Evolutionary conservation across 2,329 filamentous ascomycete species (phyloP).

Genomic region (Hypoxylon sp.): DNA sequence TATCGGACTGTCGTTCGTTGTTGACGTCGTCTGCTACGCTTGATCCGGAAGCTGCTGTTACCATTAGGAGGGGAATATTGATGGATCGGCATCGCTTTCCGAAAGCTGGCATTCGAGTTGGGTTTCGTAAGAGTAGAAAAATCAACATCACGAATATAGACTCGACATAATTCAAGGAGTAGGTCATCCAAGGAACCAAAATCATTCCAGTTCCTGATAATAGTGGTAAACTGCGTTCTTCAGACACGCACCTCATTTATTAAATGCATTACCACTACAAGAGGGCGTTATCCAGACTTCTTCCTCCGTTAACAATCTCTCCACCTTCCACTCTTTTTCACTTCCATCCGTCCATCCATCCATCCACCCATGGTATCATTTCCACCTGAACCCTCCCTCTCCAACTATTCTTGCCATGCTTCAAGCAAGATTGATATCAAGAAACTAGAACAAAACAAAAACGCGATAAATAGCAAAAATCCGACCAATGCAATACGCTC

Average conservation of each 20-base stretch:
- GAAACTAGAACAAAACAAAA: constrained; percentile 10
- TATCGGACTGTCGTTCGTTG: constrained; percentile 9
- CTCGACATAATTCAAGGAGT: no score
- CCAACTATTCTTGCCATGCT: constrained; percentile 12
- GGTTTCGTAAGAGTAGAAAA: no score
- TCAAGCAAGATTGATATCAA: constrained; percentile 7
- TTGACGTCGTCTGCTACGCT: constrained; percentile 9
- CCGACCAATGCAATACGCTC: constrained; percentile 4
- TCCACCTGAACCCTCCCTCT: constrained; percentile 17
- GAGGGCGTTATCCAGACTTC: constrained; percentile 4
- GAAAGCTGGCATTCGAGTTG: no score
- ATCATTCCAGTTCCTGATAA: constrained; percentile 1
- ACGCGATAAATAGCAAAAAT: constrained; percentile 9
- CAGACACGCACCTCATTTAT: constrained; percentile 27
- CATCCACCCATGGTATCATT: constrained; percentile 28
- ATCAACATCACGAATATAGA: no score
- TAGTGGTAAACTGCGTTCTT: constrained; percentile 13
- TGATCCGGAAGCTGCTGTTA: constrained; percentile 26
- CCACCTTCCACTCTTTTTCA: constrained; percentile 1
- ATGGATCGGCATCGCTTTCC: constrained; percentile 3
- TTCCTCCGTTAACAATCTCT: constrained; percentile 16
- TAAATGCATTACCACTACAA: constrained; percentile 29
- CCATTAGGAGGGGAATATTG: background rate
- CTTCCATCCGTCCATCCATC: background rate
- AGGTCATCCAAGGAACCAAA: no score